phyloP scores from a whole-genome alignment of 805 yeast species.

The Schizosaccharomyces octosporus region DNA sequence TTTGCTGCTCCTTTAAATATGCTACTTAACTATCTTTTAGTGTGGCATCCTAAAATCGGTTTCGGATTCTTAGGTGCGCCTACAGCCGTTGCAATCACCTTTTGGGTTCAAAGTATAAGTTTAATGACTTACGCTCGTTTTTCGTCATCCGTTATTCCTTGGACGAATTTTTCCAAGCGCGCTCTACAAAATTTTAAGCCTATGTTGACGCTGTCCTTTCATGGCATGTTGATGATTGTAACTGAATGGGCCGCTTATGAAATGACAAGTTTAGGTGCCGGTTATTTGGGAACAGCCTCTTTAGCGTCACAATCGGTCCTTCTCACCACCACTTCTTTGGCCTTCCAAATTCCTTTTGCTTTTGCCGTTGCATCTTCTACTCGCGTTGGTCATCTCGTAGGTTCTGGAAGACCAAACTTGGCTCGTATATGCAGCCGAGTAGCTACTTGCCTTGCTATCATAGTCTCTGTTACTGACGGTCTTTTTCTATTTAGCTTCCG shows the following conservation, averaged over 20 bases:
- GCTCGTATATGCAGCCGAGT: conserved; percentile 25
- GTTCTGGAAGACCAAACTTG: conserved; percentile 26
- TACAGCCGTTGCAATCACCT: conserved; percentile 42
- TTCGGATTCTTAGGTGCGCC: conserved; percentile 69
- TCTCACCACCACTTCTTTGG: conserved; percentile 36
- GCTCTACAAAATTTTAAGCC: conserved; percentile 21
- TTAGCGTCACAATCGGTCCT: conserved; percentile 56
- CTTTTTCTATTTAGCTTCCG: conserved; percentile 24
- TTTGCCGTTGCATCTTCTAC: conserved; percentile 48
- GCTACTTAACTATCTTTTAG: conserved; percentile 41
- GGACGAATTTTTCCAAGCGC: conserved; percentile 28
- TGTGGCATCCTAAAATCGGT: conserved; percentile 46
- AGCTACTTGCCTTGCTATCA: conserved; percentile 20
- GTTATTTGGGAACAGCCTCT: conserved; percentile 42
- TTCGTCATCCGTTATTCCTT: conserved; percentile 32
- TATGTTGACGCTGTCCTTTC: conserved; percentile 35
- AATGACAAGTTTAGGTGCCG: conserved; percentile 40
- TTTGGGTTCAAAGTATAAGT: conserved; percentile 42
- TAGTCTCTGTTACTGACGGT: conserved; percentile 22
- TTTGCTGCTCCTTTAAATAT: conserved; percentile 51
- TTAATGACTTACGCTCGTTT: conserved; percentile 29
- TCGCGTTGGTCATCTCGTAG: conserved; percentile 47
- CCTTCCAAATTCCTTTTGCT: conserved; percentile 55
- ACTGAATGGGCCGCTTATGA: conserved; percentile 59
- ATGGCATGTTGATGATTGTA: conserved; percentile 59